Evolutionary conservation across 352 stramenopile species (phyloP), one percentile per base, ranked within the genome.

Genomic region (Globisporangium barbulae): DNA sequence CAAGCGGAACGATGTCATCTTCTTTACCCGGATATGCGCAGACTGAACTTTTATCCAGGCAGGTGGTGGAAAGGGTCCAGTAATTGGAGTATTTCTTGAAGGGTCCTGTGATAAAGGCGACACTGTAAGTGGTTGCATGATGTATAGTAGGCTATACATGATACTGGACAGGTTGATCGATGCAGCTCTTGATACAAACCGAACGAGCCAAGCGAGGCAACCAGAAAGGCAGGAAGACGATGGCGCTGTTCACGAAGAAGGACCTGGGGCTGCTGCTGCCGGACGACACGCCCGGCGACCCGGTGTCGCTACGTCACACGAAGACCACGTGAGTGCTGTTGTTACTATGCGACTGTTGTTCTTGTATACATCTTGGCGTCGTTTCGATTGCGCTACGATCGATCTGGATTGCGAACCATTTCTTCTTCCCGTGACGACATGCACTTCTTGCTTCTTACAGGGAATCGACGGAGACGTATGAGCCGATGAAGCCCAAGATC

Each of bases 211-310:
- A 47, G 21, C 13, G 41, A 25, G 25, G 22, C 7, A 33, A 33
- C 39, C 39, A 59, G 15, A 35, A 53, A 21, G n/a, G 31, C 3
- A 12, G 7, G 37, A 10, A 56, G 25, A 7, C 33, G 28, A 56
- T 96, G 88, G 77, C 84, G 64, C 76, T 91, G 55, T 96, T 96
- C 74, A 90, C 78, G 61, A 96, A 96, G 78, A 94, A 93, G 63
- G 88, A 96, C 70, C 65, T 96, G 42, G 88, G 77, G 42, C 64
- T 93, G 13, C 65, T 94, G 58, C 78, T 96, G 52, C 88, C 85
- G 21, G 88, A 96, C 61, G 83, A 93, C 70, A 78, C 79, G 12
- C 82, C 88, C 0, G 86, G 83, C 3, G 86, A 96, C 54, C 83
- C 83, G 1, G 70, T 93, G 56, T 94, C 88, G 31, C 70, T 96